These are phyloP conservation scores for Pharus latifolius DNA, from an alignment of 176 grass and related monocot species.

Conservation along the genomic window DNA sequence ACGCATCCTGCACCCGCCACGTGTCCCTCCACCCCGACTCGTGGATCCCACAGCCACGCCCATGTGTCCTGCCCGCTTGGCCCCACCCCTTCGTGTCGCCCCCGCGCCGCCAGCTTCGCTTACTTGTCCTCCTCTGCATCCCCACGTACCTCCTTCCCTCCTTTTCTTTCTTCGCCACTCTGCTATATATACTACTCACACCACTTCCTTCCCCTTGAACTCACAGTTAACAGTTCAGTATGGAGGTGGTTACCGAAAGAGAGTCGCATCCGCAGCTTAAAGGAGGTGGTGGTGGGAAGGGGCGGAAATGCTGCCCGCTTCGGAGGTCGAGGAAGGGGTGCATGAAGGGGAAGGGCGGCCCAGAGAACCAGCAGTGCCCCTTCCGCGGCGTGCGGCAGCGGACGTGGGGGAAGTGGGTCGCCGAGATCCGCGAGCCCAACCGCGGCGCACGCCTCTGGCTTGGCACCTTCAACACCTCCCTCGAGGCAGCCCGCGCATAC, in stretches of 20 bases:
- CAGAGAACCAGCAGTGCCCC: slow-evolving; percentile 73
- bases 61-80: background rate
- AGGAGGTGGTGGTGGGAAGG: no score
- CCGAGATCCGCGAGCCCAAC: slow-evolving; percentile 91
- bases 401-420: slow-evolving; percentile 89
- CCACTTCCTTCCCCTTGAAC: no score
- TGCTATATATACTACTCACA: background rate
- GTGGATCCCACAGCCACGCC: background rate
- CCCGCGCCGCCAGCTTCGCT: no score
- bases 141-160: background rate
- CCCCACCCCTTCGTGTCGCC: slow-evolving; percentile 2
- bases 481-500: slow-evolving; percentile 53
- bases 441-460: slow-evolving; percentile 78
- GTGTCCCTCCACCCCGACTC: background rate
- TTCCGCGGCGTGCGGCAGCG: slow-evolving; percentile 84
- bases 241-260: background rate
- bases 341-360: slow-evolving; percentile 96
- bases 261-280: no score
- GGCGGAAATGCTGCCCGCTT: slow-evolving; percentile 60
- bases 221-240: no score
- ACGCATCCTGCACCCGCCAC: background rate
- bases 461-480: slow-evolving; percentile 54
- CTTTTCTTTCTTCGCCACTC: background rate
- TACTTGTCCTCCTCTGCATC: no score
- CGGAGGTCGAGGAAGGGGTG: slow-evolving; percentile 74